Conservation (phyloP, 2,329 filamentous ascomycete genomes). For the Albifimbria verrucaria region DNA sequence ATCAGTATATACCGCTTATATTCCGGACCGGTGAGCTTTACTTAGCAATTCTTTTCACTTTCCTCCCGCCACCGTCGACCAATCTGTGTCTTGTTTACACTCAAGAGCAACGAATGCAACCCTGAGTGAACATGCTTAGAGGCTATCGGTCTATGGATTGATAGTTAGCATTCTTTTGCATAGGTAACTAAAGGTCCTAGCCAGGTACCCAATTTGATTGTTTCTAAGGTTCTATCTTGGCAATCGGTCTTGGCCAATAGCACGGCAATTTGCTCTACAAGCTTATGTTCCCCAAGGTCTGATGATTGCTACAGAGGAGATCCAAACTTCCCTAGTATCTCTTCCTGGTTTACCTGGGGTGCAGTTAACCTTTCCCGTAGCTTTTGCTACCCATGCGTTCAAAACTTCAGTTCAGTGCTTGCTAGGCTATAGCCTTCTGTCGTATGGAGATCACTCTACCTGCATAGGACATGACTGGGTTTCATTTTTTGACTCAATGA, state of each 20-base stretch:
- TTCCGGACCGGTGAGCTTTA: too few species aligned
- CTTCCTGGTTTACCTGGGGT: not conserved
- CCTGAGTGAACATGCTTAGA: not conserved
- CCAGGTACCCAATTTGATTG: not conserved
- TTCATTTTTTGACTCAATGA: too few species aligned
- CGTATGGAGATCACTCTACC: too few species aligned
- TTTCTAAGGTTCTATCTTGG: not conserved
- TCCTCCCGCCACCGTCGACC: too few species aligned
- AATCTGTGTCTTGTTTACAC: too few species aligned
- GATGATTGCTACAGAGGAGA: not conserved
- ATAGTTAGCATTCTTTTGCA: not conserved
- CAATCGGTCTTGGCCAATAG: not conserved
- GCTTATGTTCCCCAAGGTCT: not conserved
- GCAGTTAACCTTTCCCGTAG: too few species aligned
- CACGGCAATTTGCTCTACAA: not conserved
- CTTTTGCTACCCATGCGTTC: too few species aligned
- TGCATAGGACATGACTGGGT: too few species aligned
- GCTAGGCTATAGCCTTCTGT: too few species aligned
- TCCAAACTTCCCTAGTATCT: not conserved
- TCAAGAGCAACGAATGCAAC: not conserved
- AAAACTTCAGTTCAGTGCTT: too few species aligned
- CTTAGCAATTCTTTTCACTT: too few species aligned
- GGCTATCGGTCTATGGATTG: not conserved
- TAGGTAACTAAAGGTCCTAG: not conserved
- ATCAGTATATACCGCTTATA: too few species aligned